Evolutionary conservation across 257 asterid genomes (phyloP).

Genomic region (Cordia subcordata): DNA sequence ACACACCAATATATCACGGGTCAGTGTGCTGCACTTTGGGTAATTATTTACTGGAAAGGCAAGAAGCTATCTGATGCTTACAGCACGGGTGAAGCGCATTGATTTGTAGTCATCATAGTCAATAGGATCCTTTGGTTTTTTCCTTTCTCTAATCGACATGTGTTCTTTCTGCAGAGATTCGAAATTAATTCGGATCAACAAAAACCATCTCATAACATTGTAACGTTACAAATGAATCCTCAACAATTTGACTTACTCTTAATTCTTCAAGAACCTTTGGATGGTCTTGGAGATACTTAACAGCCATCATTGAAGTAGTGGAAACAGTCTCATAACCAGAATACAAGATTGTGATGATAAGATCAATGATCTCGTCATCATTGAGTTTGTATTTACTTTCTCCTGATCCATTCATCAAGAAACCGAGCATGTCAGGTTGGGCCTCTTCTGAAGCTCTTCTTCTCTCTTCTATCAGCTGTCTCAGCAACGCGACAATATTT

Average conservation of each 20-base stretch:
- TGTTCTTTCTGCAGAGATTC: slow-evolving; percentile 47
- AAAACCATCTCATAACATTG: background rate
- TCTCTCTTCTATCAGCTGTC: slow-evolving; percentile 40
- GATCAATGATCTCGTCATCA: slow-evolving; percentile 73
- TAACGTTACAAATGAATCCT: too few species aligned
- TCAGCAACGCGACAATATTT: slow-evolving; percentile 40
- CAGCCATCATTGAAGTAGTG: slow-evolving; percentile 80
- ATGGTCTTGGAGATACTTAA: slow-evolving; percentile 81
- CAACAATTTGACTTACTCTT: slow-evolving; percentile 31
- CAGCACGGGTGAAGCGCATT: slow-evolving; percentile 86
- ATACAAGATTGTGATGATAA: slow-evolving; percentile 70
- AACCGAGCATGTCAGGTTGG: slow-evolving; percentile 51
- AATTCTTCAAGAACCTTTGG: slow-evolving; percentile 64
- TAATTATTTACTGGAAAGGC: background rate
- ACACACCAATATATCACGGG: background rate
- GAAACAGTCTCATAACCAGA: slow-evolving; percentile 92
- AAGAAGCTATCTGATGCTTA: slow-evolving; percentile 10
- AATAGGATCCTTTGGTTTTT: slow-evolving; percentile 72
- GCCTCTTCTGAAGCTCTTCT: slow-evolving; percentile 44
- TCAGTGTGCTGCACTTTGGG: background rate
- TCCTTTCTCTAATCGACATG: slow-evolving; percentile 67
- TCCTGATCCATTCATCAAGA: slow-evolving; percentile 32
- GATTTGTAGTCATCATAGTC: slow-evolving; percentile 77
- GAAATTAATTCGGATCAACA: background rate
- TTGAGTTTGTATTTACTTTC: slow-evolving; percentile 29